phyloP scores from a whole-genome alignment of 805 yeast species.

The Saturnispora serradocipensis region DNA sequence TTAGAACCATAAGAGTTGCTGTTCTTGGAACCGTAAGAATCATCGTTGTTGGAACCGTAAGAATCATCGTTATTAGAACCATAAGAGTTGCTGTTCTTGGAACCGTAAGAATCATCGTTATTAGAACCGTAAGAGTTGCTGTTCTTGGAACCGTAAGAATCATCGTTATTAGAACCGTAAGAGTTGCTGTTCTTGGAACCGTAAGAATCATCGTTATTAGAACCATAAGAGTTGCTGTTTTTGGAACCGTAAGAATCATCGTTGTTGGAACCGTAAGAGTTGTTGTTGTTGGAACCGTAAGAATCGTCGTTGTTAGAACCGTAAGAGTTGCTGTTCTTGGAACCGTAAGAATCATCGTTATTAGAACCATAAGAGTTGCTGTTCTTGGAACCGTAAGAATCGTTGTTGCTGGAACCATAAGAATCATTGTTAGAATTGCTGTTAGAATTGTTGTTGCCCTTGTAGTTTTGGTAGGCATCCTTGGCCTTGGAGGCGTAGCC shows the following conservation, averaged over 20 bases:
- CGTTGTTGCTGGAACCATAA: constrained; percentile 24
- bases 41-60: constrained; percentile 18
- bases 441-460: constrained; percentile 14
- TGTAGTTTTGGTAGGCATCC: constrained; percentile 14
- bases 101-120: constrained; percentile 17
- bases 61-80: constrained; percentile 9
- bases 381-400: constrained; percentile 8
- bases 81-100: constrained; percentile 21
- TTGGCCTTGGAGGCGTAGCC: constrained; percentile 16
- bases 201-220: constrained; percentile 18
- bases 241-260: constrained; percentile 12
- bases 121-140: constrained; percentile 23
- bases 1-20: constrained; percentile 23
- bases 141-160: constrained; percentile 8
- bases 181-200: constrained; percentile 14
- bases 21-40: constrained; percentile 19
- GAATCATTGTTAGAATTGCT: constrained; percentile 14
- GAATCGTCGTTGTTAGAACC: constrained; percentile 15
- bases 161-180: constrained; percentile 8
- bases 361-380: constrained; percentile 2
- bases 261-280: constrained; percentile 18
- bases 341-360: constrained; percentile 17
- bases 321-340: constrained; percentile 14
- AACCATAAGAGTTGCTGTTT: constrained; percentile 19
- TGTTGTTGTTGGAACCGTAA: constrained; percentile 8